Evolutionary conservation across 257 asterid genomes (phyloP).

Genomic region (Paulownia fortunei): DNA sequence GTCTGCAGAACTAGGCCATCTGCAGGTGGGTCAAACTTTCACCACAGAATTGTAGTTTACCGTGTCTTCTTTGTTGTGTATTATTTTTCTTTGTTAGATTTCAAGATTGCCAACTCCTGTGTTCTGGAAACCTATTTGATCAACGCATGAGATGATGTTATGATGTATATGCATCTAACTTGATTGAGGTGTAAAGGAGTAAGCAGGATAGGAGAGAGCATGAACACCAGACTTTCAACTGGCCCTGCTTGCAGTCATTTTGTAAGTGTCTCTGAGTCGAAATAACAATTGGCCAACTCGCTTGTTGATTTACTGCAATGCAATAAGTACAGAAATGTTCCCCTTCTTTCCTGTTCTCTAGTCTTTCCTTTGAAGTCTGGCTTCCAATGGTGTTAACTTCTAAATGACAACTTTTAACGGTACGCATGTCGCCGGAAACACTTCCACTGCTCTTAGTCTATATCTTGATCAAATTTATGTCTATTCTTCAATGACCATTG

Average conservation of each 20-base stretch:
- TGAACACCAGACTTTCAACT: too few relatives aligned
- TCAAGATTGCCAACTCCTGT: neutral
- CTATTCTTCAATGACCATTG: too few relatives aligned
- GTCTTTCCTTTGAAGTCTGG: neutral
- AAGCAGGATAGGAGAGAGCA: too few relatives aligned
- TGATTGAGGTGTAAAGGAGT: neutral
- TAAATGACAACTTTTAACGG: neutral
- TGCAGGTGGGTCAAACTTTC: neutral
- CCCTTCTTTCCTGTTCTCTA: too few relatives aligned
- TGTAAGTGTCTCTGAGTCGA: neutral
- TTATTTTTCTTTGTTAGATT: neutral
- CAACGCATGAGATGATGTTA: neutral
- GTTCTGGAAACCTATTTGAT: neutral
- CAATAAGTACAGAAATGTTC: too few relatives aligned
- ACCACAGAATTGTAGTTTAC: neutral
- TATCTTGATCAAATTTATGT: too few relatives aligned
- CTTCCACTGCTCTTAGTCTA: too few relatives aligned
- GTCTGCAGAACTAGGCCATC: neutral
- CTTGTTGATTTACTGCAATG: neutral
- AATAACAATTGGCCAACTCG: neutral
- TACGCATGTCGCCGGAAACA: too few relatives aligned
- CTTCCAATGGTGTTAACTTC: neutral
- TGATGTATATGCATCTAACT: neutral
- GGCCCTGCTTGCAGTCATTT: too few relatives aligned
- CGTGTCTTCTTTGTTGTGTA: slow-evolving; percentile 17